Base-by-base conservation (phyloP, 2,329 filamentous ascomycete genomes). In the Fusarium humuli region DNA sequence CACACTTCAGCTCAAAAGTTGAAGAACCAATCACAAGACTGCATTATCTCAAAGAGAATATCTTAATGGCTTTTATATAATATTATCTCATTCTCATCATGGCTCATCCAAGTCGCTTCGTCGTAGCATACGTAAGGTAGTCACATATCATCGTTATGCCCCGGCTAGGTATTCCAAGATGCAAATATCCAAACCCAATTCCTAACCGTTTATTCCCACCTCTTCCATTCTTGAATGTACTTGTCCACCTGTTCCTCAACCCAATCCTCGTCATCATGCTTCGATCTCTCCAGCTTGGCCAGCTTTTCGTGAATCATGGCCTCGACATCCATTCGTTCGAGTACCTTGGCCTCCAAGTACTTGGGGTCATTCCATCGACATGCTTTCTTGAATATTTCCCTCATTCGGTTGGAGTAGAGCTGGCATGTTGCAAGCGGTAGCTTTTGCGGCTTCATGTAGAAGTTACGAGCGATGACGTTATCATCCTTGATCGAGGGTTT, bases 321-420 rank as follows among this genome's bases (percentile, higher is more conserved):
- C 76, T 93, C 90, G 45, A 89, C 85, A 5, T 85, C 83, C 71
- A 87, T 84, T 71, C 90, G 83, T 71, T 91, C 88, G 48, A 86
- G 81, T 34, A 90, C 82, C 73, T 86, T 88, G 23, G 69, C 72
- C 44, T 85, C 82, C 41, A 97, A 79, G 69, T 90, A 90, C 25
- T 84, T 83, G 60, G 91, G 84, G 74, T 97, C 92, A 55, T 91
- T 87, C 37, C 85, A 85, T 59, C 86, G 82, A 46, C 93, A 90
- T 7, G 92, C 90, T 30, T 88, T 85, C 29, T 82, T 80, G 76
- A 97, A 97, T 2, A 93, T 84, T 0, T 86, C 84, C 42, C 94
- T 86, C 93, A 97, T 97, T 18, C 91, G 87, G 6, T 86, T 80
- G 45, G 92, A 94, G 77, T 96, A 97, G 5, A 98, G 84, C 78